phyloP scores from a whole-genome alignment of 257 asterid genomes.

The Mentha longifolia region DNA sequence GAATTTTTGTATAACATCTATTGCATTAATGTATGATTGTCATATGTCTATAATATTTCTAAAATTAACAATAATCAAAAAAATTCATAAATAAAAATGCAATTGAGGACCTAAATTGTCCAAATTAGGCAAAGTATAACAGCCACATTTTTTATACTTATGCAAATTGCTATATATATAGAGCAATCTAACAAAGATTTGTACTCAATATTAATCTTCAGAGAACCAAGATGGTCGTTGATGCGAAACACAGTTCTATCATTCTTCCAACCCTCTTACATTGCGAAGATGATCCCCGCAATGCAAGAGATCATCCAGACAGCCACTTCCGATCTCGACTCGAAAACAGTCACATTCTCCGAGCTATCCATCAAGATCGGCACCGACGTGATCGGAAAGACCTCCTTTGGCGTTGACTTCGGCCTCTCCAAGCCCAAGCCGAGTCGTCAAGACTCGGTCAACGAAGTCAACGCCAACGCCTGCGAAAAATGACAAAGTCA shows the following conservation, averaged over 20 bases:
- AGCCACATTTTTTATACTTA: no score
- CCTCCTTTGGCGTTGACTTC: constrained; percentile 89
- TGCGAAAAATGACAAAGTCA: constrained; percentile 40
- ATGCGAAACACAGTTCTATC: constrained; percentile 88
- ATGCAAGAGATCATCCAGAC: constrained; percentile 78
- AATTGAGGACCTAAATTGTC: no score
- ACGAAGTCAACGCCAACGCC: not conserved
- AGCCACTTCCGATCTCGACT: constrained; percentile 60
- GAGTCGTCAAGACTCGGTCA: constrained; percentile 13
- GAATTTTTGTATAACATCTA: no score
- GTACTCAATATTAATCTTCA: constrained; percentile 30
- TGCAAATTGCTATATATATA: no score
- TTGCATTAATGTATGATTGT: no score
- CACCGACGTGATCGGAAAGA: constrained; percentile 83
- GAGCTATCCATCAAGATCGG: constrained; percentile 82
- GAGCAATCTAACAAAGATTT: not conserved
- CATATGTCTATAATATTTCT: no score
- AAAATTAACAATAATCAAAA: no score
- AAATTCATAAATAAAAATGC: no score
- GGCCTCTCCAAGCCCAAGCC: constrained; percentile 67
- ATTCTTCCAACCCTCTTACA: constrained; percentile 88
- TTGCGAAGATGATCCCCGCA: constrained; percentile 74
- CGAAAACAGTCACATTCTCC: constrained; percentile 63
- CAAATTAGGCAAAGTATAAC: not conserved
- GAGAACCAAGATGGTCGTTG: constrained; percentile 88